Evolutionary conservation across 495 filamentous ascomycete species (phyloP).

Genomic region (Filosporella fistucella): DNA sequence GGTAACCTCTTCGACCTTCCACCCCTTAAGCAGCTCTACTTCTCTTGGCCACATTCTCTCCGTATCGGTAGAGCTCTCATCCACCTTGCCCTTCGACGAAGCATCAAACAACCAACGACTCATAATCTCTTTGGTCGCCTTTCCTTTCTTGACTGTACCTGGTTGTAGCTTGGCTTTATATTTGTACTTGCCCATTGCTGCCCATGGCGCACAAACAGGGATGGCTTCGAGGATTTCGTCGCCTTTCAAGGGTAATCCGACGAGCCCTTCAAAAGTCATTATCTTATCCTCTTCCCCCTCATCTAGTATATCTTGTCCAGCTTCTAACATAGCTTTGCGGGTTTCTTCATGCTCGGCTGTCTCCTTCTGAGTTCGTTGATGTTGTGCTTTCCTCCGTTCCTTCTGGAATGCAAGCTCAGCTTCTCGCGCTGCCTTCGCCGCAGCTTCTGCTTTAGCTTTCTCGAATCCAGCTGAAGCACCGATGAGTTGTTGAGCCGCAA

Average conservation of each 20-base stretch:
- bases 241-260: conserved; percentile 71
- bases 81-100: conserved; percentile 52
- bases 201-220: conserved; percentile 90
- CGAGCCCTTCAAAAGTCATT: conserved; percentile 64
- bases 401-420: conserved; percentile 60
- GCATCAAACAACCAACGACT: conserved; percentile 64
- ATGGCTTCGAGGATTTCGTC: conserved; percentile 88
- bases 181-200: conserved; percentile 70
- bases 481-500: conserved; percentile 73
- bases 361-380: conserved; percentile 60
- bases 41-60: conserved; percentile 81
- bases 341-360: conserved; percentile 62
- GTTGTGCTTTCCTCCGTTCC: conserved; percentile 71
- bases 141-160: conserved; percentile 86
- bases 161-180: conserved; percentile 94
- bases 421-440: conserved; percentile 44
- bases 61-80: conserved; percentile 51
- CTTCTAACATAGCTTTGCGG: conserved; percentile 44
- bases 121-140: conserved; percentile 86
- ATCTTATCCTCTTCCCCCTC: conserved; percentile 50
- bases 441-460: conserved; percentile 48
- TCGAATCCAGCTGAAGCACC: conserved; percentile 59
- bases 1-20: conserved; percentile 78
- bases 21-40: conserved; percentile 71
- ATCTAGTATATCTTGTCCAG: conserved; percentile 45